Evolutionary conservation across 1,284 basidiomycete genomes (phyloP).

Genomic region (Malassezia restricta): DNA sequence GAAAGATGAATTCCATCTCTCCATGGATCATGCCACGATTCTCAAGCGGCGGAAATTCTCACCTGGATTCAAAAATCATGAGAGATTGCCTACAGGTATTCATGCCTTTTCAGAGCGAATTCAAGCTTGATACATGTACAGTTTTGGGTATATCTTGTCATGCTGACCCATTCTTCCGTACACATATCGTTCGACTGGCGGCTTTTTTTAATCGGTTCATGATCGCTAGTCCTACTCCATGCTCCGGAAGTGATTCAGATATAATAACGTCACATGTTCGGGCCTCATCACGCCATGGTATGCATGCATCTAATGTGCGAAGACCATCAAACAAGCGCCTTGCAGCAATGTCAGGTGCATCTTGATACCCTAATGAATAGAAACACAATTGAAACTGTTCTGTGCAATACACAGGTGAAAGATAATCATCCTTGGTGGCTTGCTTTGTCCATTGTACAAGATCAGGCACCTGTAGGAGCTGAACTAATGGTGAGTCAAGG

Average conservation of each 20-base stretch:
- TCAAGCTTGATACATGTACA: too few species aligned
- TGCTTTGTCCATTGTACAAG: not conserved
- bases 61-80: not conserved
- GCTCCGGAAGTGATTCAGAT: constrained; percentile 72
- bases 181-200: constrained; percentile 48
- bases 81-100: not conserved
- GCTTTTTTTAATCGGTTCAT: constrained; percentile 98
- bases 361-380: constrained; percentile 9
- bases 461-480: not conserved
- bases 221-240: constrained; percentile 75
- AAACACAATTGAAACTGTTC: constrained; percentile 4
- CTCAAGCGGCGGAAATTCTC: constrained; percentile 28
- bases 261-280: constrained; percentile 67
- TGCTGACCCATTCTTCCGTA: not conserved
- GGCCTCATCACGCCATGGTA: constrained; percentile 19
- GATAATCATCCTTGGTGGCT: not conserved
- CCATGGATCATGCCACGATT: constrained; percentile 40
- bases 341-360: constrained; percentile 58
- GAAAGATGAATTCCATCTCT: constrained; percentile 25
- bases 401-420: too few species aligned
- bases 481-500: constrained; percentile 16
- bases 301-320: constrained; percentile 58
- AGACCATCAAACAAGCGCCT: constrained; percentile 77
- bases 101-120: too few species aligned
- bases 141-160: not conserved